Base-by-base conservation (phyloP, 805 yeast species). In the Candida endomychidarum region DNA sequence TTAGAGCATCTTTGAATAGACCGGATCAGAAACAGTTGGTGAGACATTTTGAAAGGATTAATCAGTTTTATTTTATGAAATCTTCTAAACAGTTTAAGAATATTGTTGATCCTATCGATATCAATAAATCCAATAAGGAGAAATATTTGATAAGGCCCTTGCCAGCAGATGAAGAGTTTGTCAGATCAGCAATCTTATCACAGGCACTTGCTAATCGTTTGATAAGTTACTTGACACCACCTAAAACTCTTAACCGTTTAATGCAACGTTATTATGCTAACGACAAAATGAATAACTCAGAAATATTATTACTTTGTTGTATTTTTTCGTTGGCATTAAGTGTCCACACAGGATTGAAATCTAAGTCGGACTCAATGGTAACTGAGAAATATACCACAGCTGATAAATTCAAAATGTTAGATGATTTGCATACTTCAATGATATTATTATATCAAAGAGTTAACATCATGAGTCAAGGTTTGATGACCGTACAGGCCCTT, bases 401-500 rank as follows among this genome's bases (percentile, higher is more conserved):
- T 3, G 51, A 51, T 7, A 35, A 58, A 24, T 21, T 27, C 3
- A 27, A 26, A 3, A 36, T 53, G 19, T 52, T 51, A 35, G 38
- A 42, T 15, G 31, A 40, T 5, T 42, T 59, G 11, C 30, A 56
- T 22, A 47, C 48, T 42, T 49, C 53, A 30, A 58, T 78, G 1
- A 52, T 80, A 14, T 72, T 58, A 48, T 80, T 75, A 49, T 81
- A 72, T 46, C 78, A 76, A 48, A 66, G 77, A 41, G 54, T 78
- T 5, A 58, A 72, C 5, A 60, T 75, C 2, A 51, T 71, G 18
- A 72, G 76, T 44, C 81, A 76, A 43, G 83, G 81, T 8, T 36
- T 75, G 0, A 61, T 59, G 25, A 69, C 80, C 2, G 56, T 80
- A 10, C 78, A 70, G 50, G 84, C 76, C 0, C 58, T 80, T 8